Conservation (phyloP, 768 basidiomycete species). For the Tylopilus intermedius region DNA sequence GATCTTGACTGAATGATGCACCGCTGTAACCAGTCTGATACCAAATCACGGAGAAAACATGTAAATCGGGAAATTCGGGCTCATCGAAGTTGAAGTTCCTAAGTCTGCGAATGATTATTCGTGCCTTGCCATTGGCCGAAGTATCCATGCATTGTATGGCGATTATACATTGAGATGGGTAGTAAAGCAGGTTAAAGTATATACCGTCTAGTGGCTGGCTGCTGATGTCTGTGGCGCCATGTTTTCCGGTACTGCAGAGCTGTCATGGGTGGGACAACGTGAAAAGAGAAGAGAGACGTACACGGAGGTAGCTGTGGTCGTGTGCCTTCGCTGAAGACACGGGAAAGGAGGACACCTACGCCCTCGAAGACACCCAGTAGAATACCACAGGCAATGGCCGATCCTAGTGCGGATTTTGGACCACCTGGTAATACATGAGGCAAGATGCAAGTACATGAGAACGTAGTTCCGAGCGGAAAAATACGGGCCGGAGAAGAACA, state of each 20-base stretch:
- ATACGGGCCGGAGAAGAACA: neutral
- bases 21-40: slow-evolving; percentile 6
- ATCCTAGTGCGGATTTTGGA: slow-evolving; percentile 83
- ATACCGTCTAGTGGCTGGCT: slow-evolving; percentile 48
- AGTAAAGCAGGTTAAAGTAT: slow-evolving; percentile 27
- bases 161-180: slow-evolving; percentile 36
- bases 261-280: slow-evolving; percentile 2
- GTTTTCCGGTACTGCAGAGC: slow-evolving; percentile 45
- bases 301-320: slow-evolving; percentile 76
- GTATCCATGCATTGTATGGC: slow-evolving; percentile 32
- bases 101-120: slow-evolving; percentile 1
- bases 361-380: slow-evolving; percentile 92
- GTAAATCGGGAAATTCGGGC: neutral
- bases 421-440: slow-evolving; percentile 56
- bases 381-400: slow-evolving; percentile 95
- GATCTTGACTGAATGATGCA: slow-evolving; percentile 5
- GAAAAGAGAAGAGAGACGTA: slow-evolving; percentile 38
- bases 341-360: slow-evolving; percentile 86
- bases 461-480: neutral
- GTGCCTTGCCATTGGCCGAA: slow-evolving; percentile 26
- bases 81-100: neutral
- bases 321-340: slow-evolving; percentile 81
- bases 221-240: slow-evolving; percentile 48
- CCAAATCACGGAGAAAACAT: slow-evolving; percentile 1
- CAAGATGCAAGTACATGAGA: neutral